A percentile compares a stretch with the other conserved stretches of the same genome.
Conservation (phyloP, 345 rosid genomes). For the Eucalyptus pauciflora region DNA sequence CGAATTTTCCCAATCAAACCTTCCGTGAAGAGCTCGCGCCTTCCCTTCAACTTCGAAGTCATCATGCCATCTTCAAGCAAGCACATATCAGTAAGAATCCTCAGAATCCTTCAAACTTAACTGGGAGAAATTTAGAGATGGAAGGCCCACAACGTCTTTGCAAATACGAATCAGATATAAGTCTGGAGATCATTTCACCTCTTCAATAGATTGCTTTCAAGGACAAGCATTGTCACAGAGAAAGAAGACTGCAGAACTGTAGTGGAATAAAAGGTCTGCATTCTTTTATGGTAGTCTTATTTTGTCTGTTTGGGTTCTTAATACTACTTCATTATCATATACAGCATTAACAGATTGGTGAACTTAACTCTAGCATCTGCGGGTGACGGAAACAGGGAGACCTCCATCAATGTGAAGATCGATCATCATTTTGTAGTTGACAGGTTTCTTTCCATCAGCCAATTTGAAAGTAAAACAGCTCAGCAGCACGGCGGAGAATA, state of each 20-base stretch:
- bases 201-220: too few species aligned
- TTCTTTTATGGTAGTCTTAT: too few species aligned
- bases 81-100: background rate
- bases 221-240: background rate
- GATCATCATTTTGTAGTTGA: slow-evolving; percentile 44
- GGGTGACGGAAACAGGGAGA: slow-evolving; percentile 25
- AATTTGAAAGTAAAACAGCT: slow-evolving; percentile 33
- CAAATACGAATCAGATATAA: background rate
- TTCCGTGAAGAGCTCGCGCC: background rate
- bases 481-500: slow-evolving; percentile 28
- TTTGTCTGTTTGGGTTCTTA: background rate
- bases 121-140: background rate
- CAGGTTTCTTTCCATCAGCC: slow-evolving; percentile 13
- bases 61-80: background rate
- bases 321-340: too few species aligned
- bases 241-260: too few species aligned
- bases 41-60: background rate
- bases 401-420: slow-evolving; percentile 53
- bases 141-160: background rate
- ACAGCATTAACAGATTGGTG: background rate
- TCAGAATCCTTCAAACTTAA: background rate
- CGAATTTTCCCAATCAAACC: background rate
- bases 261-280: too few species aligned
- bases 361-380: background rate
- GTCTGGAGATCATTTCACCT: too few species aligned